phyloP scores from a whole-genome alignment of 192 early-diverging fungal species.

The Coemansia sp. region DNA sequence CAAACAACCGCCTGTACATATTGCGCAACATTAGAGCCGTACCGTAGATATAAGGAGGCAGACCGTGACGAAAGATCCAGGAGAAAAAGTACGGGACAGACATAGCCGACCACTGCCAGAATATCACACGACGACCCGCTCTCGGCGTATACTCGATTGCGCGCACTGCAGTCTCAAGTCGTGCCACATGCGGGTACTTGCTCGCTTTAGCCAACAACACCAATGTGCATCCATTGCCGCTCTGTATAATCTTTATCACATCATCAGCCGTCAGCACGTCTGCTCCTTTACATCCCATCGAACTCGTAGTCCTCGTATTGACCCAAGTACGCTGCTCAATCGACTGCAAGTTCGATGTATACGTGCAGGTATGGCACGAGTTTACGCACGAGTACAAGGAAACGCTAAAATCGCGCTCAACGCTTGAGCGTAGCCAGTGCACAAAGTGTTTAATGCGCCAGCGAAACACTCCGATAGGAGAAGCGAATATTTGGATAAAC shows the following conservation, averaged over 20 bases:
- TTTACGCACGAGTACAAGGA: conserved; percentile 17
- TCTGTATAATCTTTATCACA: conserved; percentile 12
- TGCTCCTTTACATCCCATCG: conserved; percentile 11
- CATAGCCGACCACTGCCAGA: conserved; percentile 26
- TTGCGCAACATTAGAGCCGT: neutral
- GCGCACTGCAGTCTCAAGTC: neutral
- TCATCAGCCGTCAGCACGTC: conserved; percentile 14
- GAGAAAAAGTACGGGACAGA: neutral
- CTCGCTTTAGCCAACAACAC: conserved; percentile 13
- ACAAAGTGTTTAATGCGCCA: conserved; percentile 12
- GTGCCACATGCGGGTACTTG: conserved; percentile 19
- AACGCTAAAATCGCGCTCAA: conserved; percentile 27
- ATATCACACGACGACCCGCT: conserved; percentile 16
- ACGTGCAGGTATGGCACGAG: conserved; percentile 18
- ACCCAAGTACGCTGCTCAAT: conserved; percentile 13
- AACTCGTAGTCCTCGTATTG: conserved; percentile 10
- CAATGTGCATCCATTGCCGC: conserved; percentile 6
- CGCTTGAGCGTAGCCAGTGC: conserved; percentile 12
- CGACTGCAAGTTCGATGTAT: conserved; percentile 14
- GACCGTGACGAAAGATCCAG: conserved; percentile 4
- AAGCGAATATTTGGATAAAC: conserved; percentile 24
- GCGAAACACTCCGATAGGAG: conserved; percentile 12
- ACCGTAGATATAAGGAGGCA: neutral
- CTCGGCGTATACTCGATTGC: conserved; percentile 17
- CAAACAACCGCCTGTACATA: neutral